Evolutionary conservation across 441 rosid genomes (phyloP), one percentile per base, ranked within the genome.

Genomic region (Kokia cookei): DNA sequence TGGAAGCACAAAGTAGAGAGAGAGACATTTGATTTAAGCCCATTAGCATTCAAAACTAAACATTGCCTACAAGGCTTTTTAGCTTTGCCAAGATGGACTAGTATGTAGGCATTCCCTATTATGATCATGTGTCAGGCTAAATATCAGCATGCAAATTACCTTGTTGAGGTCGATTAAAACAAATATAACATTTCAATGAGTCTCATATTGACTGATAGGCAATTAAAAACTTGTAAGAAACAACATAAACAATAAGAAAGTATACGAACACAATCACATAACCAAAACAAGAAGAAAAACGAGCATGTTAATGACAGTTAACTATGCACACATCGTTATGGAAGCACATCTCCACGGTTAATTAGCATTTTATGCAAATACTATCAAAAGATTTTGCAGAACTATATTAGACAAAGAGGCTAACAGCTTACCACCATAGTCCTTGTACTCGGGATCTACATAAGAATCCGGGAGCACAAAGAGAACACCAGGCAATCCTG

Each of bases 401-500:
- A 65, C 50, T 62, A 37, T 40, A 74, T 62, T 74, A 69, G 12
- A 26, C 29, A 5, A 55, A 55, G 53, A 74, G 22, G 17, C 84
- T 57, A 12, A 26, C 15, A 14, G 32, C 63, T 81, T 84, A 93
- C 98, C 98, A 3, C 99, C 97, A 82, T 93, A 95, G 75, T 95
- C 98, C 79, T 93, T 89, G 88, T 89, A 59, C 67, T 93, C 98
- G 40, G 94, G 88, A 71, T 93, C 97, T 4, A 95, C 97, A 77
- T 91, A 93, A 1, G 99, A 95, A 81, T 95, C 98, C 0, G 98
- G 98, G 14, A 96, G 91, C 77, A 93, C 96, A 63, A 96, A 96
- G 72, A 96, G 77, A 59, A 93, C 98, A 63, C 97, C 98, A 0
- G 98, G 96, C 71, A 93, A 42, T 2, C 93, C 99, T 93, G 82